Percentiles rank a stretch among this genome's conserved stretches.
Evolutionary conservation across 768 basidiomycete species (phyloP).

Genomic region (Pholiota conissans): DNA sequence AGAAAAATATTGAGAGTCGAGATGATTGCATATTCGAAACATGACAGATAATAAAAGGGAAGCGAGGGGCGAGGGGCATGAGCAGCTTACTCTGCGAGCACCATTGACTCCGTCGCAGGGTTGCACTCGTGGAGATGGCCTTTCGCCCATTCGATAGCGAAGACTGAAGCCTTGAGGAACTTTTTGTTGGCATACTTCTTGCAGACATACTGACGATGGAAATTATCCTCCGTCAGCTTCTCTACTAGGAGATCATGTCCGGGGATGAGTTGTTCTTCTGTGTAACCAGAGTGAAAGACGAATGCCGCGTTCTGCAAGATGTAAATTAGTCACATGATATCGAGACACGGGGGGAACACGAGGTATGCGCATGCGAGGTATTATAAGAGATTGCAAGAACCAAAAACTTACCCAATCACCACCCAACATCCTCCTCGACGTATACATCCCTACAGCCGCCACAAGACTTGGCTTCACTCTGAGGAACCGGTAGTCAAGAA

Average conservation of each 20-base stretch:
- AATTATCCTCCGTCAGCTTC: constrained; percentile 77
- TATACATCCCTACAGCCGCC: constrained; percentile 98
- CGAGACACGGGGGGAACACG: constrained; percentile 13
- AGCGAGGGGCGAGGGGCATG: constrained; percentile 3
- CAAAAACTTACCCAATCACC: constrained; percentile 86
- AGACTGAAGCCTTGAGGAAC: constrained; percentile 89
- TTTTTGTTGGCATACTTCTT: constrained; percentile 98
- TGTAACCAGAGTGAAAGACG: constrained; percentile 90
- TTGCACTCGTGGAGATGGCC: constrained; percentile 40
- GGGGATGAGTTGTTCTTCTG: constrained; percentile 81
- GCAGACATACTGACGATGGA: constrained; percentile 85
- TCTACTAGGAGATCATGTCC: constrained; percentile 84
- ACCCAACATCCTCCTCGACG: constrained; percentile 89
- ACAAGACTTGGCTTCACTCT: constrained; percentile 91
- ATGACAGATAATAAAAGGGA: background rate
- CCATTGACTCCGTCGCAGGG: constrained; percentile 41
- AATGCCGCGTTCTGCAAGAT: constrained; percentile 78
- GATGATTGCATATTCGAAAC: background rate
- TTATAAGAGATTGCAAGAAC: constrained; percentile 15
- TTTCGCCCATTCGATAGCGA: constrained; percentile 76
- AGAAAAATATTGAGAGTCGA: constrained; percentile 14
- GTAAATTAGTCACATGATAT: constrained; percentile 38
- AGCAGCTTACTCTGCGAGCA: constrained; percentile 26
- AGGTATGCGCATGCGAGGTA: constrained; percentile 14
- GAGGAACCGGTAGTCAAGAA: constrained; percentile 91